Base-by-base conservation (phyloP, 371 early-diverging fungal species). In the Haplosporangium sp. region DNA sequence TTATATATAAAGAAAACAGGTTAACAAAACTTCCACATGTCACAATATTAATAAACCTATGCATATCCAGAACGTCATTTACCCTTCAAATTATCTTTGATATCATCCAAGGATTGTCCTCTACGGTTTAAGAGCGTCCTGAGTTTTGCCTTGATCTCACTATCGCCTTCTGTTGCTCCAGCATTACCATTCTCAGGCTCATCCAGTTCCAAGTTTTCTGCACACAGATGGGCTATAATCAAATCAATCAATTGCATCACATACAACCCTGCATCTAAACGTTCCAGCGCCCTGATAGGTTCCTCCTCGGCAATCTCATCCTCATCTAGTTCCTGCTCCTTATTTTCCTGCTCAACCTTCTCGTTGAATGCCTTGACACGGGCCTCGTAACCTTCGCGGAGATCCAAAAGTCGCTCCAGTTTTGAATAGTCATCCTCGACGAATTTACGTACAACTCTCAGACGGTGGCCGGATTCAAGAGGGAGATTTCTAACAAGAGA, bases 371-470 rank as follows among this genome's bases (percentile, higher is more conserved):
- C 77, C 50, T 74, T 64, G 19, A 95, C 91, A 27, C 89, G 89
- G 35, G 89, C 86, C 65, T 84, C 84, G 67, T 95, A 95, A 34
- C 86, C 85, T 37, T 88, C 86, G 42, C 92, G 90, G 75, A 96
- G 79, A 77, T 94, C 94, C 40, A 95, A 71, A 35, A 96, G 83
- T 20, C 94, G 88, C 55, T 94, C 94, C 27, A 94, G 83, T 61
- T 95, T 94, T 72, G 94, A 90, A 74, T 84, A 93, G 56, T 92
- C 89, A 45, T 91, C 88, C 67, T 96, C 95, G 9, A 88, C 86
- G 76, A 97, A 96, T 83, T 97, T 96, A 50, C 87, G 84, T n/a
- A 95, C 64, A 15, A 97, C 76, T n/a, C 97, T 89, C 74, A 89
- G 83, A 27, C 93, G 91, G 57, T 89, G 86, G 4, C 91, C 89